These are phyloP conservation scores for Alliaria petiolata DNA, from an alignment of 345 rosid genomes.

Conservation along the genomic window DNA sequence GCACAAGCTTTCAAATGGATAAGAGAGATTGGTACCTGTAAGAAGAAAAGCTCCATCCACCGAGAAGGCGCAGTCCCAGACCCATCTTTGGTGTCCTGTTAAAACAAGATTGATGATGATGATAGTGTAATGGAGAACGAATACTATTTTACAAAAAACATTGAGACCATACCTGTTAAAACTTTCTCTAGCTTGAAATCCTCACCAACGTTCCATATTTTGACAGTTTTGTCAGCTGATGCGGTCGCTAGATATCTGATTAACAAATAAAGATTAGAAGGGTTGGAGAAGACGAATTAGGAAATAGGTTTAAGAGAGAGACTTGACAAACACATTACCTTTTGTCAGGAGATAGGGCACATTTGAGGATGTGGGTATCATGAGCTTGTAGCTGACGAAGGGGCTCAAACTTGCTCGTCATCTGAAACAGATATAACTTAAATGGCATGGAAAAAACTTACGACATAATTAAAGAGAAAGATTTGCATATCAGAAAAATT, in stretches of 20 bases:
- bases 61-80: constrained; percentile 98
- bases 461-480: background rate
- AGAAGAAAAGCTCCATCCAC: constrained; percentile 90
- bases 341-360: constrained; percentile 81
- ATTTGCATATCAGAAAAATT: too few relatives aligned
- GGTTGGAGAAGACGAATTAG: background rate
- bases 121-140: background rate
- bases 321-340: constrained; percentile 40
- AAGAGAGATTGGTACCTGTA: constrained; percentile 50
- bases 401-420: constrained; percentile 84
- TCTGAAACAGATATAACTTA: constrained; percentile 32
- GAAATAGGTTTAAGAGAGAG: background rate
- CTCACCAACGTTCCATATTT: constrained; percentile 88
- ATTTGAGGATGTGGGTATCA: constrained; percentile 72
- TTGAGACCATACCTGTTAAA: constrained; percentile 45
- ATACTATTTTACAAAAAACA: background rate
- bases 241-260: constrained; percentile 91
- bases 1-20: background rate
- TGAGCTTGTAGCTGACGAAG: constrained; percentile 93
- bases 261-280: background rate
- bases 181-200: constrained; percentile 81
- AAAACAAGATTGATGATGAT: background rate
- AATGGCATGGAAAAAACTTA: background rate
- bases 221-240: constrained; percentile 88
- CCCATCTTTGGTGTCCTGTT: constrained; percentile 94